phyloP scores from a whole-genome alignment of 352 stramenopile genomes.

The Thalassiosira oceanica region DNA sequence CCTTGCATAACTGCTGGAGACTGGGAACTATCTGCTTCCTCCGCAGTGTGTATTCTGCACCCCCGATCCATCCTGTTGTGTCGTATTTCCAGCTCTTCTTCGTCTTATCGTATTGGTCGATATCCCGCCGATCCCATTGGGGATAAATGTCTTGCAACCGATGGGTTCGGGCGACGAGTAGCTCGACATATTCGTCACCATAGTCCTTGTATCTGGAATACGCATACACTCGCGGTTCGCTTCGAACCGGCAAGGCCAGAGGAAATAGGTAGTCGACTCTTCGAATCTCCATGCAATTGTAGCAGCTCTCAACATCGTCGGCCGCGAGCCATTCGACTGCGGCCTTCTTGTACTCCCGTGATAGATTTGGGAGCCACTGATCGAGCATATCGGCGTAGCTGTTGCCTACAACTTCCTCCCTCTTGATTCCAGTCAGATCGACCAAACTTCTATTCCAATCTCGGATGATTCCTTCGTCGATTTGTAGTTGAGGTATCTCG shows the following conservation, averaged over 20 bases:
- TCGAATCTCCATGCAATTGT: no score
- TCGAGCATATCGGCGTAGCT: conserved; percentile 1
- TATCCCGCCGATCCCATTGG: no score
- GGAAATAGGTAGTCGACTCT: conserved; percentile 8
- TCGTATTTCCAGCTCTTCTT: no score
- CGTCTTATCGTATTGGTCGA: no score
- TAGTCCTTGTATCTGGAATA: no score
- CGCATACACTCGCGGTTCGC: not conserved
- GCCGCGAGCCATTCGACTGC: conserved; percentile 6
- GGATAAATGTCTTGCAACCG: no score
- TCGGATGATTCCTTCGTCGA: not conserved
- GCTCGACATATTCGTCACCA: no score
- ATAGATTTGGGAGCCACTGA: conserved; percentile 7
- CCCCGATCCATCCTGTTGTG: conserved; percentile 1
- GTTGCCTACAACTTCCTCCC: conserved; percentile 4
- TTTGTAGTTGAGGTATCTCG: conserved; percentile 1
- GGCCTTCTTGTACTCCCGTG: conserved; percentile 3
- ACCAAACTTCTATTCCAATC: conserved; percentile 2
- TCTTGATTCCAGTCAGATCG: conserved; percentile 3
- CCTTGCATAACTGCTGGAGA: conserved; percentile 2
- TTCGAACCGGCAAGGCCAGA: not conserved
- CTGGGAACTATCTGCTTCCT: conserved; percentile 2
- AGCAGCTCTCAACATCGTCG: not conserved
- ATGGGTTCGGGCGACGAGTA: no score
- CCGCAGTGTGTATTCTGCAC: conserved; percentile 3